phyloP scores from a whole-genome alignment of 1,139 yeast species.

The Scheffersomyces parashehatae region DNA sequence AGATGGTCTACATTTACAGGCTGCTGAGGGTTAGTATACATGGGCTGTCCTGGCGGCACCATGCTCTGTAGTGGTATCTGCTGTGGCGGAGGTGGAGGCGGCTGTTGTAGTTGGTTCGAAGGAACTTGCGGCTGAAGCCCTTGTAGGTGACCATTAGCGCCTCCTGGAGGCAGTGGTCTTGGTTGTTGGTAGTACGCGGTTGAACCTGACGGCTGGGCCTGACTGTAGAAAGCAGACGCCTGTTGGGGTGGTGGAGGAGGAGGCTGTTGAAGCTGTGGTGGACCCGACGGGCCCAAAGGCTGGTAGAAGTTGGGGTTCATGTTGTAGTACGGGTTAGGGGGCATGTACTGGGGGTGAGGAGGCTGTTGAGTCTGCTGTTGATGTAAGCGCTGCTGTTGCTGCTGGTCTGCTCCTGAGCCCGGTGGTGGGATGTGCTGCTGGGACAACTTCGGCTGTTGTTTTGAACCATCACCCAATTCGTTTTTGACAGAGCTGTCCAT shows the following conservation, averaged over 20 bases:
- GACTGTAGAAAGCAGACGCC: constrained; percentile 1
- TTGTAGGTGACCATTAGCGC: constrained; percentile 1
- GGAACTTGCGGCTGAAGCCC: constrained; percentile 1
- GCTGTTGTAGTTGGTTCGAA: not conserved
- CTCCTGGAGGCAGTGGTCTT: not conserved
- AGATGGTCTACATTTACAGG: not conserved
- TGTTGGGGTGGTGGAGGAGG: constrained; percentile 2
- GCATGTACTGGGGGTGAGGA: constrained; percentile 2
- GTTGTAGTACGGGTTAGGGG: constrained; percentile 5
- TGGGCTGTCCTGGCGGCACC: not conserved
- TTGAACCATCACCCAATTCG: not conserved
- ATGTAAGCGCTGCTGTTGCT: not conserved
- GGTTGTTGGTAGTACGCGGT: not conserved
- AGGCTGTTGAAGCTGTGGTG: constrained; percentile 3
- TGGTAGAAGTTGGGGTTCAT: constrained; percentile 2
- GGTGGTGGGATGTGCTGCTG: constrained; percentile 2
- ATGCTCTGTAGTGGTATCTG: not conserved
- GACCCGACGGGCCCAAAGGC: not conserved
- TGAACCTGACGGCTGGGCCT: constrained; percentile 1
- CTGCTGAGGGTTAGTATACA: not conserved
- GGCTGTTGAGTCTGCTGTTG: constrained; percentile 3
- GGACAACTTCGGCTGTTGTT: not conserved
- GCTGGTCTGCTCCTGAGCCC: too few relatives aligned
- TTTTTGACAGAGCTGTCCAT: not conserved
- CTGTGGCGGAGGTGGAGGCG: not conserved